Percentiles rank a stretch among this genome's conserved stretches.
Conservation (phyloP, 768 basidiomycete genomes). For the Boletus patriciae region DNA sequence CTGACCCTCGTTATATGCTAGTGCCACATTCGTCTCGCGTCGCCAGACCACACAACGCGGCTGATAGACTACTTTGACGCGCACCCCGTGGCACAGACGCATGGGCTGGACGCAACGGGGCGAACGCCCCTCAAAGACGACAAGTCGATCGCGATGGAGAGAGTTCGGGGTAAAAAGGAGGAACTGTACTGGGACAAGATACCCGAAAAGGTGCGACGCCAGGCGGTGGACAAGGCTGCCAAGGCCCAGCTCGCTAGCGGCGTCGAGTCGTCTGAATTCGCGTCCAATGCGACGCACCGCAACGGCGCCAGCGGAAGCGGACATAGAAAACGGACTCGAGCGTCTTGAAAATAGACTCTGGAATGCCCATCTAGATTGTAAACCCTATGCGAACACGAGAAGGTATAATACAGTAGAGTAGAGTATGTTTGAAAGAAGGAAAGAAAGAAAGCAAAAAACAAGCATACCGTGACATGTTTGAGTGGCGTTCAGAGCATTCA, state of each 20-base stretch:
- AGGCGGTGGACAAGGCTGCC: constrained; percentile 55
- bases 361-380: background rate
- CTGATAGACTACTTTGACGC: constrained; percentile 48
- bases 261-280: background rate
- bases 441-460: background rate
- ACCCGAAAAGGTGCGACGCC: constrained; percentile 64
- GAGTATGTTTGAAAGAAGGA: background rate
- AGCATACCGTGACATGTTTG: background rate
- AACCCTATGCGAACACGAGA: background rate
- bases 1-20: constrained; percentile 24
- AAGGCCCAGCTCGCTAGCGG: background rate
- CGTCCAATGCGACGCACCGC: background rate
- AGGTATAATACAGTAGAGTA: background rate
- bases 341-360: background rate
- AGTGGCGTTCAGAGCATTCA: background rate
- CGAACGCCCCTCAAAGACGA: constrained; percentile 12
- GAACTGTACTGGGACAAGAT: constrained; percentile 79
- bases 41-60: constrained; percentile 44
- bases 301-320: background rate
- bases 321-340: constrained; percentile 21
- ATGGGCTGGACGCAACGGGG: constrained; percentile 59
- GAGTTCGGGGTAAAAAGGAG: constrained; percentile 63
- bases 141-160: constrained; percentile 47
- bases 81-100: constrained; percentile 40
- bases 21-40: constrained; percentile 73